Percentiles rank a stretch among this genome's conserved stretches.
Evolutionary conservation across 228 moss, liverwort and hornwort species (phyloP).

Genomic region (Sphagnum magellanicum): DNA sequence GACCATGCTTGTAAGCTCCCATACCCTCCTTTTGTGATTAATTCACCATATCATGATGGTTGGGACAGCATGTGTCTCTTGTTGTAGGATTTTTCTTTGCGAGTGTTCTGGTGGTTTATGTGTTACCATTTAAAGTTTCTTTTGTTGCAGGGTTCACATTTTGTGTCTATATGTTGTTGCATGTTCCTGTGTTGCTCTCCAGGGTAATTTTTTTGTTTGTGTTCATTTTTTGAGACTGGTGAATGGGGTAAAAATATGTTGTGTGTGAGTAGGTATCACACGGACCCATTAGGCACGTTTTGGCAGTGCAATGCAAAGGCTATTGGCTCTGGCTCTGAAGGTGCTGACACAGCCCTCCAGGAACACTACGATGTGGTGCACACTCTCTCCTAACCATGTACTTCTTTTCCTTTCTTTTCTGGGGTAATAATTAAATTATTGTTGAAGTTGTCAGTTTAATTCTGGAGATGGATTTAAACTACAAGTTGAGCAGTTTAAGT

Average conservation of each 20-base stretch:
- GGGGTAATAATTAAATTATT: not conserved
- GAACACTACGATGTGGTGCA: slow-evolving; percentile 63
- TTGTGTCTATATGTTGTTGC: too few relatives aligned
- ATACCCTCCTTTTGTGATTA: not conserved
- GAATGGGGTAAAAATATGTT: too few relatives aligned
- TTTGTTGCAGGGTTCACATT: too few relatives aligned
- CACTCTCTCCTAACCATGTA: not conserved
- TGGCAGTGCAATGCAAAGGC: slow-evolving; percentile 92
- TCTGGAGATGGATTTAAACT: too few relatives aligned
- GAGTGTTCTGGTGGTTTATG: too few relatives aligned
- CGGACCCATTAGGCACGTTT: slow-evolving; percentile 88
- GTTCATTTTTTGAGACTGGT: too few relatives aligned
- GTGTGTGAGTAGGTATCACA: slow-evolving; percentile 39
- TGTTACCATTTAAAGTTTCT: too few relatives aligned
- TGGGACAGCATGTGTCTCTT: too few relatives aligned
- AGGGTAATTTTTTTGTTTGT: too few relatives aligned
- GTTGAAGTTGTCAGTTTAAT: not conserved
- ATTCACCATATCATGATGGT: not conserved
- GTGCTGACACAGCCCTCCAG: slow-evolving; percentile 63
- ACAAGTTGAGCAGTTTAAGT: too few relatives aligned
- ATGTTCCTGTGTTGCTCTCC: too few relatives aligned
- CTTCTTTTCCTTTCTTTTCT: not conserved
- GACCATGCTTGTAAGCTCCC: slow-evolving; percentile 65
- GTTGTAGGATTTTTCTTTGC: too few relatives aligned
- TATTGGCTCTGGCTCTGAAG: slow-evolving; percentile 76